These are phyloP conservation scores for Globisporangium polare DNA, from an alignment of 352 stramenopile genomes.

Conservation along the genomic window DNA sequence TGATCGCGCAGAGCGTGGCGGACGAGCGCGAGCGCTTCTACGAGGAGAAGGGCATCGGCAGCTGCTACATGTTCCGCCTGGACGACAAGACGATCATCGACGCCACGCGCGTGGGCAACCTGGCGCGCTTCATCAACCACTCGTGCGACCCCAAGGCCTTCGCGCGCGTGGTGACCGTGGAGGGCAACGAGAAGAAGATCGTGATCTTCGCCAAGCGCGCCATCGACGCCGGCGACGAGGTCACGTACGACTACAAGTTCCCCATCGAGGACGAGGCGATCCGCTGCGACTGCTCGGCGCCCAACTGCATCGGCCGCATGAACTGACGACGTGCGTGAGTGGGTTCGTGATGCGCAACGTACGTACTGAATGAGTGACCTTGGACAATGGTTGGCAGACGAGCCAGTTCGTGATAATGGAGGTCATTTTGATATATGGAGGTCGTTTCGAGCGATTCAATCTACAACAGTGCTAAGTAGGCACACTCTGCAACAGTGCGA, in stretches of 20 bases:
- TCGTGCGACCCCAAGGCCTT: constrained; percentile 94
- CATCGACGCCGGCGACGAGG: constrained; percentile 91
- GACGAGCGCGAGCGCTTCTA: constrained; percentile 94
- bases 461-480: no score
- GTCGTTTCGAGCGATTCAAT: no score
- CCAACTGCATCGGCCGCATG: constrained; percentile 94
- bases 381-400: no score
- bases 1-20: constrained; percentile 88
- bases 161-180: constrained; percentile 85
- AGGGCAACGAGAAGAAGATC: constrained; percentile 93
- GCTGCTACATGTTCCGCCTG: constrained; percentile 98
- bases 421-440: no score
- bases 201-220: constrained; percentile 93
- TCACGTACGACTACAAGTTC: constrained; percentile 98
- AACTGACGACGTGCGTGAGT: constrained; percentile 59
- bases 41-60: constrained; percentile 91
- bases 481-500: no score
- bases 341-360: no score
- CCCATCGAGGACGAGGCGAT: constrained; percentile 95
- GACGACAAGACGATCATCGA: constrained; percentile 95
- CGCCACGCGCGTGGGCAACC: constrained; percentile 89
- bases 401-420: no score
- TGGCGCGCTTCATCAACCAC: constrained; percentile 97
- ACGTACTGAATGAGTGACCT: neutral
- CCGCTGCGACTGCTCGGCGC: constrained; percentile 90